Percentiles rank a stretch among this genome's conserved stretches.
These are phyloP conservation scores for Colletotrichum sp. DNA, from an alignment of 2,329 filamentous ascomycete genomes.

Conservation along the genomic window DNA sequence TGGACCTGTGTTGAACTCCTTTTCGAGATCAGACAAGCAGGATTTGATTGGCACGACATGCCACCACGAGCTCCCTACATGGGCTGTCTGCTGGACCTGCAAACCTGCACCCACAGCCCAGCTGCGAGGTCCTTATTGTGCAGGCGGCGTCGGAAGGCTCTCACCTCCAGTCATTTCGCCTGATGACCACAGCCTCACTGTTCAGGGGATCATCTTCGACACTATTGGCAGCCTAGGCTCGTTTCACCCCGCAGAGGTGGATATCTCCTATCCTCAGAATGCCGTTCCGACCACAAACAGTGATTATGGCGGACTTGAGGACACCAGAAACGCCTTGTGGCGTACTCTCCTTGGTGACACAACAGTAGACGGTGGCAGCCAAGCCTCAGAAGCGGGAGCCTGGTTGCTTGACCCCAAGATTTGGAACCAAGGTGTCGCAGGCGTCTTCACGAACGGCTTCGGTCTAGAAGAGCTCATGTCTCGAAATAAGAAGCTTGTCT, in stretches of 20 bases:
- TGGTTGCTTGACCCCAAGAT: not conserved
- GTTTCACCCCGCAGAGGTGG: not conserved
- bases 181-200: not conserved
- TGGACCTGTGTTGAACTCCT: not conserved
- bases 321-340: not conserved
- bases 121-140: not conserved
- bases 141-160: not conserved
- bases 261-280: not conserved
- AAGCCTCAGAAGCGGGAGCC: not conserved
- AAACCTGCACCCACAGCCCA: not conserved
- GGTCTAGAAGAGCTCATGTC: not conserved
- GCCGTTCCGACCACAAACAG: not conserved
- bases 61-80: not conserved
- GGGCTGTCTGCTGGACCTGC: not conserved
- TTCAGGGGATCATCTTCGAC: not conserved
- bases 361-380: not conserved
- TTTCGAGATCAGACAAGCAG: not conserved
- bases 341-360: not conserved
- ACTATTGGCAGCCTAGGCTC: not conserved
- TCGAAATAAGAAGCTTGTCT: not conserved
- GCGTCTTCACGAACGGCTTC: not conserved
- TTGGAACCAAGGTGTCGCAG: not conserved
- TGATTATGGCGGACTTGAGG: not conserved
- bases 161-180: not conserved
- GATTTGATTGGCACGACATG: not conserved